Percentiles rank a stretch among this genome's conserved stretches.
Evolutionary conservation across 139 green algal genomes (phyloP).

Genomic region (Chlamydomonas sphaeroides): DNA sequence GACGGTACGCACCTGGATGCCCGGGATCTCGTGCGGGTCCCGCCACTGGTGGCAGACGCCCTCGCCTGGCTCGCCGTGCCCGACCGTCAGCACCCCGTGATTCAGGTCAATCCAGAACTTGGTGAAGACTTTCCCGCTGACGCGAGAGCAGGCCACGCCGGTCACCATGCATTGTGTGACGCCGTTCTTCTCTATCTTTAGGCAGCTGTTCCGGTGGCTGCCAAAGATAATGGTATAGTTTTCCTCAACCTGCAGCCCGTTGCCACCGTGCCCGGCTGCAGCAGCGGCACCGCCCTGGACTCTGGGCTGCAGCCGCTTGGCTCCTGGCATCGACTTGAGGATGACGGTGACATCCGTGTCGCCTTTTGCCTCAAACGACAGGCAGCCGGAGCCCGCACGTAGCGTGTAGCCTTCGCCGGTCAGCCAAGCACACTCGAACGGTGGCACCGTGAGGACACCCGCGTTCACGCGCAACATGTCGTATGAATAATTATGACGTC

Average conservation of each 20-base stretch:
- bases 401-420: conserved; percentile 62
- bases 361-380: conserved; percentile 57
- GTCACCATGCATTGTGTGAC: conserved; percentile 41
- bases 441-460: conserved; percentile 78
- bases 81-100: conserved; percentile 37
- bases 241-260: conserved; percentile 53
- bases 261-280: background rate
- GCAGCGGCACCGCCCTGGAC: background rate
- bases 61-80: conserved; percentile 22
- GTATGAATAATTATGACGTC: too few species aligned
- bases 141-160: conserved; percentile 32
- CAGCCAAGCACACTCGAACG: conserved; percentile 88
- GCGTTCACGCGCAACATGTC: conserved; percentile 63
- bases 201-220: conserved; percentile 83
- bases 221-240: conserved; percentile 92
- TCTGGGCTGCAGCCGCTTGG: conserved; percentile 75
- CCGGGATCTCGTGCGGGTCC: conserved; percentile 26
- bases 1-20: conserved; percentile 24
- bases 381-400: conserved; percentile 33
- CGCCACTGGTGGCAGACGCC: conserved; percentile 33
- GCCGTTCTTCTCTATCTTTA: conserved; percentile 87
- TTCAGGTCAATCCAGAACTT: conserved; percentile 54
- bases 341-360: conserved; percentile 87
- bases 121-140: conserved; percentile 44
- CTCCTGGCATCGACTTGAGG: conserved; percentile 73